Evolutionary conservation across 495 filamentous ascomycete genomes (phyloP).

Genomic region (Ramalina peruviana): DNA sequence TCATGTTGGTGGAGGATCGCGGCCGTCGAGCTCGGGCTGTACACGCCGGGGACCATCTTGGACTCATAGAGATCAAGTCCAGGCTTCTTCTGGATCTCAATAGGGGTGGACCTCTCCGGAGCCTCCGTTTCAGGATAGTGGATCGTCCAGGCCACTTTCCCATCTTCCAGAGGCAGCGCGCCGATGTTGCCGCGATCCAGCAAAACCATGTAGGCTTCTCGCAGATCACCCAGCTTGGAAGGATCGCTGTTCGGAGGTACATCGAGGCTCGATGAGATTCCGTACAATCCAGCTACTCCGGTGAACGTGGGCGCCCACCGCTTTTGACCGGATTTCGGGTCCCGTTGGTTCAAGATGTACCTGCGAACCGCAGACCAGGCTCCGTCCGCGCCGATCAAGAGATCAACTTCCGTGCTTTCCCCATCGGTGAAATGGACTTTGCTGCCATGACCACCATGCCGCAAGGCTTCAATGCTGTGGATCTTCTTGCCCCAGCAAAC

Average conservation of each 20-base stretch:
- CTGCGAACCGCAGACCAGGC: neutral
- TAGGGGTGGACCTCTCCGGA: neutral
- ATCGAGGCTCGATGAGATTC: neutral
- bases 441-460: neutral
- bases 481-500: neutral
- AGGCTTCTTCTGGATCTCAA: neutral
- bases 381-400: neutral
- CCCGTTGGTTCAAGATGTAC: neutral
- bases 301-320: neutral
- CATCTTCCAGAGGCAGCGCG: neutral
- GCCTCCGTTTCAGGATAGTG: neutral
- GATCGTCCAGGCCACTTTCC: constrained; percentile 1
- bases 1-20: neutral
- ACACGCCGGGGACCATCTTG: neutral
- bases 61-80: neutral
- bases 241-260: neutral
- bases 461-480: neutral
- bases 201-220: neutral
- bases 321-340: neutral
- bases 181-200: neutral
- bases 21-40: neutral
- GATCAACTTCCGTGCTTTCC: neutral
- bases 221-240: neutral
- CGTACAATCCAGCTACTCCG: neutral
- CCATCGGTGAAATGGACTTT: neutral